Percentiles rank a stretch among this genome's conserved stretches.
These are phyloP conservation scores for Phyllosticta citrichinensis DNA, from an alignment of 2,329 filamentous ascomycete species.

Conservation along the genomic window DNA sequence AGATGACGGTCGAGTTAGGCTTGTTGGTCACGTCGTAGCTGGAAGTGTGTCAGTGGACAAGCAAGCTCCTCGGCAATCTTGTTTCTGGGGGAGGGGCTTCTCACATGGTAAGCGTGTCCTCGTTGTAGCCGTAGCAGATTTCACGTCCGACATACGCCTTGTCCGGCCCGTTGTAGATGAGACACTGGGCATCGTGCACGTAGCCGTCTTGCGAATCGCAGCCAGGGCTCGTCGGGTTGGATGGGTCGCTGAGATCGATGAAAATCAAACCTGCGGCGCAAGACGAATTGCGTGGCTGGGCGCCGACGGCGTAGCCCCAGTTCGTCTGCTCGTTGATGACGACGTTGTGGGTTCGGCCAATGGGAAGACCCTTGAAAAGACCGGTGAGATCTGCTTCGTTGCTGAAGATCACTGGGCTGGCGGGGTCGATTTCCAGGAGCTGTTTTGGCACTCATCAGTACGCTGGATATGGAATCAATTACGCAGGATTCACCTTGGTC, in stretches of 20 bases:
- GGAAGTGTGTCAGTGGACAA: neutral
- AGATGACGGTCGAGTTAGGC: constrained; percentile 37
- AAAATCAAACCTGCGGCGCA: constrained; percentile 49
- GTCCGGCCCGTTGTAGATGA: constrained; percentile 46
- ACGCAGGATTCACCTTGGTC: constrained; percentile 29
- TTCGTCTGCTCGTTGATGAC: constrained; percentile 28
- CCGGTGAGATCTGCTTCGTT: constrained; percentile 25
- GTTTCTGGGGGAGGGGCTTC: neutral
- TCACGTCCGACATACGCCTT: constrained; percentile 38
- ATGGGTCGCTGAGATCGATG: constrained; percentile 46
- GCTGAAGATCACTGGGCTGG: constrained; percentile 25
- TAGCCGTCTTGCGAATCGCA: constrained; percentile 48
- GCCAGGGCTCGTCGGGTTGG: constrained; percentile 44
- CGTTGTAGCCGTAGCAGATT: constrained; percentile 50
- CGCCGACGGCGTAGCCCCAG: constrained; percentile 30
- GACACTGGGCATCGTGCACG: constrained; percentile 52
- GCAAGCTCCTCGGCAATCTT: too few relatives aligned
- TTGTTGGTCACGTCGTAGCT: constrained; percentile 43
- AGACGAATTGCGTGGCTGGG: constrained; percentile 18
- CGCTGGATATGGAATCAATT: constrained; percentile 7
- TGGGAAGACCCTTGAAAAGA: constrained; percentile 24
- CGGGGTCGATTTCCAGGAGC: constrained; percentile 24
- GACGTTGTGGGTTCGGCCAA: constrained; percentile 28
- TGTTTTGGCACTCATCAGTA: neutral
- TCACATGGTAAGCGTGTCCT: constrained; percentile 39